A percentile compares a stretch with the other conserved stretches of the same genome.
Evolutionary conservation across 106 monocot species (phyloP).

Genomic region (Dendrobium chrysotoxum): DNA sequence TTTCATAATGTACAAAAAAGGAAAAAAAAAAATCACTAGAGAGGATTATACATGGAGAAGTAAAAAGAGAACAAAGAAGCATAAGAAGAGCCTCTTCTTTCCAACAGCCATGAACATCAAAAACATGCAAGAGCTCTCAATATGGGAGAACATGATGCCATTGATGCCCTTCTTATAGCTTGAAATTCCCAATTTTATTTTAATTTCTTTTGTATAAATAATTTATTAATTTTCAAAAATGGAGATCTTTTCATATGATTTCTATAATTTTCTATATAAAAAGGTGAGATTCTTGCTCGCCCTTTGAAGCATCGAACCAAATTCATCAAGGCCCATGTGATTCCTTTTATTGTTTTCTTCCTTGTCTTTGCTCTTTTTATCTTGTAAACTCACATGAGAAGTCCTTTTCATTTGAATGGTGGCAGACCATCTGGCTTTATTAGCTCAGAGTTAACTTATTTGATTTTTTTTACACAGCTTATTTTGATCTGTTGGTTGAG

Average conservation of each 20-base stretch:
- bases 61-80: constrained; percentile 21
- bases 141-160: neutral
- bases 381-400: constrained; percentile 5
- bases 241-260: neutral
- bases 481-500: no score
- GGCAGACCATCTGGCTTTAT: constrained; percentile 13
- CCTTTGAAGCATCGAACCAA: neutral
- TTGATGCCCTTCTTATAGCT: constrained; percentile 10
- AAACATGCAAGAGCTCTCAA: neutral
- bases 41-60: constrained; percentile 20
- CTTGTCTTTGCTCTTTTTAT: no score
- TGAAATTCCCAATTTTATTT: neutral
- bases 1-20: neutral
- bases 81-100: constrained; percentile 7
- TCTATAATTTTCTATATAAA: neutral
- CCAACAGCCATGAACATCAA: constrained; percentile 13
- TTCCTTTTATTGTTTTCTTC: neutral
- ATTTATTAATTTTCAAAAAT: no score
- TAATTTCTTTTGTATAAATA: neutral
- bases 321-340: neutral
- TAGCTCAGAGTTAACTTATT: constrained; percentile 7
- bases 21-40: neutral
- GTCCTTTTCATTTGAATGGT: constrained; percentile 8
- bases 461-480: no score
- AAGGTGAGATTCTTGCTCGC: neutral